phyloP scores from a whole-genome alignment of 352 stramenopile species.

The Phytophthora meadii region DNA sequence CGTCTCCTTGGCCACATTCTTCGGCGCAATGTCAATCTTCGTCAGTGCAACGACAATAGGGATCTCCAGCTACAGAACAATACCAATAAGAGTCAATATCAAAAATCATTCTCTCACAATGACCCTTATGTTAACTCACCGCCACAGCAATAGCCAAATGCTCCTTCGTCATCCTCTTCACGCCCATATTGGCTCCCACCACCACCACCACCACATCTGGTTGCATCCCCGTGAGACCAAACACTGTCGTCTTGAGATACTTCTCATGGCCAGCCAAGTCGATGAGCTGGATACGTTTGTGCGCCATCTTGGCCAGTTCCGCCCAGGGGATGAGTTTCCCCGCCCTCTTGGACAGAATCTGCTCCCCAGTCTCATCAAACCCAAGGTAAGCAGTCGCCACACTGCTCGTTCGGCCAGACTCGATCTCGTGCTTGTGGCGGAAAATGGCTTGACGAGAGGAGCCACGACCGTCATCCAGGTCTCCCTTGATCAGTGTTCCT shows the following conservation, averaged over 20 bases:
- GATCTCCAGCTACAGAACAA: conserved; percentile 77
- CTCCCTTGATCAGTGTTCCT: conserved; percentile 93
- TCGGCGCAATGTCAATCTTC: conserved; percentile 95
- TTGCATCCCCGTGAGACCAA: conserved; percentile 97
- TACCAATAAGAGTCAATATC: background rate
- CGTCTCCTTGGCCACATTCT: conserved; percentile 94
- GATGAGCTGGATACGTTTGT: conserved; percentile 90
- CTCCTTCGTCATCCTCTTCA: conserved; percentile 95
- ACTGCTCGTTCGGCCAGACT: conserved; percentile 84
- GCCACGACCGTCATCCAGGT: conserved; percentile 96
- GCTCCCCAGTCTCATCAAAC: conserved; percentile 75
- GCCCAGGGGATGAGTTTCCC: conserved; percentile 83
- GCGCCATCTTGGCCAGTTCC: conserved; percentile 76
- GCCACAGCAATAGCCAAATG: conserved; percentile 93
- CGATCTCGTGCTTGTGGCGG: conserved; percentile 87
- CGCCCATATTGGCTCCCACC: conserved; percentile 94
- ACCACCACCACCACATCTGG: conserved; percentile 96
- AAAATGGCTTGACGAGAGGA: conserved; percentile 85
- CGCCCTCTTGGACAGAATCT: conserved; percentile 79
- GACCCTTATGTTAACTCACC: conserved; percentile 31
- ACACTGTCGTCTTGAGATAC: conserved; percentile 99
- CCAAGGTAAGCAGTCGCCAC: conserved; percentile 86
- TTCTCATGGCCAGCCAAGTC: conserved; percentile 96
- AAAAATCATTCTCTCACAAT: background rate
- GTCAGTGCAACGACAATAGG: conserved; percentile 94